Evolutionary conservation across 192 early-diverging fungal genomes (phyloP).

Genomic region (Podochytrium sp.): DNA sequence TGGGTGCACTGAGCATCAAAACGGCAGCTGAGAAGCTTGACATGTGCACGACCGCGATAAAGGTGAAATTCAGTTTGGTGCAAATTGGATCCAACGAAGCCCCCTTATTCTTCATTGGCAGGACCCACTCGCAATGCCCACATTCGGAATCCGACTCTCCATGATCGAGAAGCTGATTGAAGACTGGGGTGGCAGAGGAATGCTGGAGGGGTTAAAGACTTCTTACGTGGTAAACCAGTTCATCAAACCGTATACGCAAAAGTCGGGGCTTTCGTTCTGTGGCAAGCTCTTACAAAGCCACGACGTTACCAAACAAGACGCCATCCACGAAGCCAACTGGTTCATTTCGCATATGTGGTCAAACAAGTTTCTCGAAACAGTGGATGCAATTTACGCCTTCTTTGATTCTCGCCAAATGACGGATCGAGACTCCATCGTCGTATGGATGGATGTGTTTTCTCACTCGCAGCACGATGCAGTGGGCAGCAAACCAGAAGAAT

Average conservation of each 20-base stretch:
- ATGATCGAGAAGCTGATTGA: slow-evolving; percentile 28
- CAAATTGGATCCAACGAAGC: no score
- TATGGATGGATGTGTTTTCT: slow-evolving; percentile 37
- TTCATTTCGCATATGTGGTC: slow-evolving; percentile 37
- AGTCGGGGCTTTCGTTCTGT: background rate
- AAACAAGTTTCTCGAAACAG: slow-evolving; percentile 25
- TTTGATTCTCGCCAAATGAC: slow-evolving; percentile 11
- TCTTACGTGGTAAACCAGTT: slow-evolving; percentile 7
- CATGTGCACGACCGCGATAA: no score
- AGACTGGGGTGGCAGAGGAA: slow-evolving; percentile 28
- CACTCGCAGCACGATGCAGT: slow-evolving; percentile 23
- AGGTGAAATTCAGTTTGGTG: no score
- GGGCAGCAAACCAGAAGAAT: background rate
- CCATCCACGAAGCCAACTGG: slow-evolving; percentile 1
- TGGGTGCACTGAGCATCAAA: no score
- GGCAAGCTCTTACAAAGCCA: background rate
- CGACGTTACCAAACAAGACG: background rate
- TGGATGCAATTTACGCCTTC: slow-evolving; percentile 31
- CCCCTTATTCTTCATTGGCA: background rate
- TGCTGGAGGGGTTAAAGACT: slow-evolving; percentile 14
- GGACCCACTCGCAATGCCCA: background rate
- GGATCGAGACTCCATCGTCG: background rate
- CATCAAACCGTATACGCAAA: slow-evolving; percentile 10
- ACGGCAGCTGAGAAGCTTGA: no score
- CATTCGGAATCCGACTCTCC: slow-evolving; percentile 13